These are phyloP conservation scores for Nidula niveotomentosa DNA, from an alignment of 1,284 basidiomycete species.

Conservation along the genomic window DNA sequence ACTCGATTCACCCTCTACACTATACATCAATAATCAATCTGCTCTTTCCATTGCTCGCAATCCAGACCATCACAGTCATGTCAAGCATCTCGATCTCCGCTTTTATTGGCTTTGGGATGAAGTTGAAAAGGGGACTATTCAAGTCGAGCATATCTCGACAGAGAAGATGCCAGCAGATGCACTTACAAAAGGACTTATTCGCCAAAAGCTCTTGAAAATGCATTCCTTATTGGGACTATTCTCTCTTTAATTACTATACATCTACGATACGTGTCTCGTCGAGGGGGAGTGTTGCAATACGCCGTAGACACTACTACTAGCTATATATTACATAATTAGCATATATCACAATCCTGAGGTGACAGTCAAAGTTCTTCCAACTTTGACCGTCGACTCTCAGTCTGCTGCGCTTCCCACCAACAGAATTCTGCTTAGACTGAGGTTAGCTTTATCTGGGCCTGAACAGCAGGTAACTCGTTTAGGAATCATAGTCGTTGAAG, in stretches of 20 bases:
- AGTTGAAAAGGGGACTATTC: slow-evolving; percentile 1
- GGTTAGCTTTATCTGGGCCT: too few species aligned
- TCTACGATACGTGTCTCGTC: neutral
- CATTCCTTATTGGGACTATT: neutral
- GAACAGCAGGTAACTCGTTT: too few species aligned
- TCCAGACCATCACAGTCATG: slow-evolving; percentile 11
- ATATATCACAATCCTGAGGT: too few species aligned
- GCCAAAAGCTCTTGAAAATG: neutral
- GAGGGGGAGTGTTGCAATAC: neutral
- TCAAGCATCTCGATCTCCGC: slow-evolving; percentile 17
- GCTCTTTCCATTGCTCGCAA: slow-evolving; percentile 14
- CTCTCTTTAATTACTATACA: too few species aligned
- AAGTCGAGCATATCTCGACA: neutral
- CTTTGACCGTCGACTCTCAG: too few species aligned
- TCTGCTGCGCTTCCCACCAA: too few species aligned
- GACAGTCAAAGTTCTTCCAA: too few species aligned
- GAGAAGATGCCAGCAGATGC: neutral
- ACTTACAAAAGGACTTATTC: neutral
- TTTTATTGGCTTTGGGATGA: slow-evolving; percentile 12
- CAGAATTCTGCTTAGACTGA: too few species aligned
- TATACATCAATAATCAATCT: slow-evolving; percentile 19
- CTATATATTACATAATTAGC: neutral
- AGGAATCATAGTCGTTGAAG: too few species aligned
- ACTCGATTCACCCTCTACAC: slow-evolving; percentile 10
- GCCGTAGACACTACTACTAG: neutral